A percentile compares a stretch with the other conserved stretches of the same genome.
Evolutionary conservation across 2,329 filamentous ascomycete genomes (phyloP).

Genomic region (Trichoderma harzianum): DNA sequence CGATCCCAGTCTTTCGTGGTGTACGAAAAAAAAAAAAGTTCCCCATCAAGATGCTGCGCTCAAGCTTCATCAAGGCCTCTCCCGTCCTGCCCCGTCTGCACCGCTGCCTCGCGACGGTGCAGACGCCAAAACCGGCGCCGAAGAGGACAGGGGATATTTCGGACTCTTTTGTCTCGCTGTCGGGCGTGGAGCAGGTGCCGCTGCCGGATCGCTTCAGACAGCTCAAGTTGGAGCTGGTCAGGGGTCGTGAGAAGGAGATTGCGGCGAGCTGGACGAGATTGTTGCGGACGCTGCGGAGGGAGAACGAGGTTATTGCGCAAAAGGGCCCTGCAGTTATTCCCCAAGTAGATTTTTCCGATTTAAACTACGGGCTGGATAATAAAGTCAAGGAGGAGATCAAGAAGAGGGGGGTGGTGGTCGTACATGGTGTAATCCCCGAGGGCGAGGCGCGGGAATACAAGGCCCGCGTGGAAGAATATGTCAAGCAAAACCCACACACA

Average conservation of each 20-base stretch:
- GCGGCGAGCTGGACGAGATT: constrained; percentile 48
- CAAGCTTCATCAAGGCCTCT: constrained; percentile 13
- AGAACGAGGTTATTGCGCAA: constrained; percentile 46
- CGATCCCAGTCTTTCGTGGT: no score
- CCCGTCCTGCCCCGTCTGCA: constrained; percentile 9
- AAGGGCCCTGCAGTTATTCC: constrained; percentile 51
- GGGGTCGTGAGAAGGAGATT: constrained; percentile 47
- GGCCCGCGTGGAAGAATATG: constrained; percentile 61
- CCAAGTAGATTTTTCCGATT: constrained; percentile 45
- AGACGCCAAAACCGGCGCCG: constrained; percentile 17
- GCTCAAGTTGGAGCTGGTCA: constrained; percentile 52
- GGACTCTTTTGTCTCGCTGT: constrained; percentile 58
- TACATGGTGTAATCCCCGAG: constrained; percentile 63
- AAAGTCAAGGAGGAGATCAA: constrained; percentile 47
- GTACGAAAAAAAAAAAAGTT: background rate
- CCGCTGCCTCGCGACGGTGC: constrained; percentile 11
- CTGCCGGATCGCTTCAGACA: constrained; percentile 55
- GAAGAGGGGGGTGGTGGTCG: constrained; percentile 60
- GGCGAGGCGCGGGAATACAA: constrained; percentile 64
- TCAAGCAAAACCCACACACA: constrained; percentile 59
- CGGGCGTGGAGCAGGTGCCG: constrained; percentile 41
- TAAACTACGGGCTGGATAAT: constrained; percentile 38
- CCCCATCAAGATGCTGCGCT: constrained; percentile 19
- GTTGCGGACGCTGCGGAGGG: constrained; percentile 41
- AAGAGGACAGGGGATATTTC: constrained; percentile 62